phyloP scores from a whole-genome alignment of 805 yeast genomes.

The Komagataella pastoris region DNA sequence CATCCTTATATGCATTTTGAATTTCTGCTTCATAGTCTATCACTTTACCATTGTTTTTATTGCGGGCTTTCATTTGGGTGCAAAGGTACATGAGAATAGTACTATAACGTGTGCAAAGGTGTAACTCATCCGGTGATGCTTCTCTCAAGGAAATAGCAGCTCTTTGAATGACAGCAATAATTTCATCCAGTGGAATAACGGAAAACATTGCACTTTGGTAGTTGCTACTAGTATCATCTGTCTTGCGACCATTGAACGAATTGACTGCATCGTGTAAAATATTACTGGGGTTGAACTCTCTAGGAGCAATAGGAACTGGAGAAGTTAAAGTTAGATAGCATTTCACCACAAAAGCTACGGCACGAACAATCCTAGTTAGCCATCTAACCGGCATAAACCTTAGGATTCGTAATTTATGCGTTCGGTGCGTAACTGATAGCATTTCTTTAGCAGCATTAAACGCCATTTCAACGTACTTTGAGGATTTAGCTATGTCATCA shows the following conservation, averaged over 20 bases:
- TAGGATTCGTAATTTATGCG: conserved; percentile 49
- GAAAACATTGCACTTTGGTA: conserved; percentile 29
- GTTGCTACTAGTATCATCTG: neutral
- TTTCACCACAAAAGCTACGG: conserved; percentile 84
- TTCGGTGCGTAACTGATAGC: conserved; percentile 54
- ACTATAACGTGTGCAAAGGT: conserved; percentile 68
- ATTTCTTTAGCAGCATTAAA: conserved; percentile 76
- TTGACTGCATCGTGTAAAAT: neutral
- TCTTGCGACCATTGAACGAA: neutral
- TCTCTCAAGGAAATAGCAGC: conserved; percentile 67
- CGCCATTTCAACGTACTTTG: conserved; percentile 71
- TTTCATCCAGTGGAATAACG: conserved; percentile 59
- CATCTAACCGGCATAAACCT: conserved; percentile 86
- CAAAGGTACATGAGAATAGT: conserved; percentile 66
- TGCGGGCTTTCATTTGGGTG: conserved; percentile 48
- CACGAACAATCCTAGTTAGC: conserved; percentile 75
- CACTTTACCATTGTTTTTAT: conserved; percentile 9
- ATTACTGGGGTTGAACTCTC: neutral
- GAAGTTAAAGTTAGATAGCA: conserved; percentile 55
- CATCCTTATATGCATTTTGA: neutral
- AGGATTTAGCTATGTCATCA: conserved; percentile 59
- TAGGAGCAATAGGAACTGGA: conserved; percentile 2
- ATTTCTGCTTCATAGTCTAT: neutral
- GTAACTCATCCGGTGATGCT: conserved; percentile 83
- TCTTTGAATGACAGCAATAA: conserved; percentile 48